A percentile compares a stretch with the other conserved stretches of the same genome.
Evolutionary conservation across 495 filamentous ascomycete species (phyloP).

Genomic region (Tuber indicum): DNA sequence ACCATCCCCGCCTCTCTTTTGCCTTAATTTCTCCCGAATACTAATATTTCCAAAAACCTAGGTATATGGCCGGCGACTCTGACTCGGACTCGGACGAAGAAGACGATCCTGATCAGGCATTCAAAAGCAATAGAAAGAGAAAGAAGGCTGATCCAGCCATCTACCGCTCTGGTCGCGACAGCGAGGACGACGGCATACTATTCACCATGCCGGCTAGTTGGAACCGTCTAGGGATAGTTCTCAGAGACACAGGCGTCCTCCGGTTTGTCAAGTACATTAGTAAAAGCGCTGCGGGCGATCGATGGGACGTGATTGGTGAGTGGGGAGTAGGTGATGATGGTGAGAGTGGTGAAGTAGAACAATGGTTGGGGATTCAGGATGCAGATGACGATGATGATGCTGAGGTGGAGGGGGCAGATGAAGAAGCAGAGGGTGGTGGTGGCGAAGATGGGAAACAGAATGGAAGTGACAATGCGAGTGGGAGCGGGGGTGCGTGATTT

Average conservation of each 20-base stretch:
- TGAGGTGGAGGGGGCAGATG: slow-evolving; percentile 36
- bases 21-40: neutral
- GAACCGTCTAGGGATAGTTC: slow-evolving; percentile 82
- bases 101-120: slow-evolving; percentile 20
- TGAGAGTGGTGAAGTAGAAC: slow-evolving; percentile 35
- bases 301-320: slow-evolving; percentile 80
- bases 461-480: slow-evolving; percentile 6
- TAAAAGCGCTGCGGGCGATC: slow-evolving; percentile 69
- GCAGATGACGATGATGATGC: slow-evolving; percentile 44
- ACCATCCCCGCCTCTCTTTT: neutral
- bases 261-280: slow-evolving; percentile 97
- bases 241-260: slow-evolving; percentile 77
- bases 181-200: slow-evolving; percentile 85
- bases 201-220: slow-evolving; percentile 82
- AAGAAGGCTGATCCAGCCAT: slow-evolving; percentile 74
- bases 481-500: neutral
- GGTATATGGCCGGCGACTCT: slow-evolving; percentile 39
- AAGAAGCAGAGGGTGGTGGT: slow-evolving; percentile 39
- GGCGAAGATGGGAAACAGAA: slow-evolving; percentile 45
- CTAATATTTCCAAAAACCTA: slow-evolving; percentile 6
- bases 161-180: slow-evolving; percentile 62
- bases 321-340: slow-evolving; percentile 52
- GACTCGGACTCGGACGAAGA: slow-evolving; percentile 27
- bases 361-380: slow-evolving; percentile 27
- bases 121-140: slow-evolving; percentile 39